Conservation (phyloP, 768 basidiomycete genomes). For the Fomitopsis serialis region DNA sequence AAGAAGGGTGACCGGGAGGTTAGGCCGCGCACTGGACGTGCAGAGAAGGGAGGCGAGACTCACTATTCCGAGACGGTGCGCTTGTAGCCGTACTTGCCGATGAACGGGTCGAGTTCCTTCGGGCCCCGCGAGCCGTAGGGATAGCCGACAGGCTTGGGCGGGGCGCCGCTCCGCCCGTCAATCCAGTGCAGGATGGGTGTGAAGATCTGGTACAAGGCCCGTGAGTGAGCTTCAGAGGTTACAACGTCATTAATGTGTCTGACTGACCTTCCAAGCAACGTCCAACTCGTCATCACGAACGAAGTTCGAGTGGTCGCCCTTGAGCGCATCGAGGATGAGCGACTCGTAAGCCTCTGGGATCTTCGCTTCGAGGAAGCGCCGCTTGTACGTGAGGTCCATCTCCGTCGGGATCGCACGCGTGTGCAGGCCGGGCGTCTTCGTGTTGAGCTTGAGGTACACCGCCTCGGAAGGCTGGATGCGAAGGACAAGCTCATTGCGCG, state of each 20-base stretch:
- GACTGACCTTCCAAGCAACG: conserved; percentile 89
- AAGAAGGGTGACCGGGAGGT: conserved; percentile 6
- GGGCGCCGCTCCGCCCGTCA: conserved; percentile 64
- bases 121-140: conserved; percentile 97
- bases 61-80: conserved; percentile 69
- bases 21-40: conserved; percentile 8
- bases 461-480: conserved; percentile 96
- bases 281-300: conserved; percentile 97
- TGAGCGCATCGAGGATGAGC: conserved; percentile 91
- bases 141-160: conserved; percentile 73
- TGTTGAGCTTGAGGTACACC: conserved; percentile 94
- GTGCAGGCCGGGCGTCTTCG: conserved; percentile 87
- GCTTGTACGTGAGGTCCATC: conserved; percentile 98
- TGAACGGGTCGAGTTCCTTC: conserved; percentile 72
- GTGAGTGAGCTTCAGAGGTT: background rate
- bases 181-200: conserved; percentile 96
- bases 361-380: conserved; percentile 82
- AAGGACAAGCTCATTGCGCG: conserved; percentile 95
- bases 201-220: conserved; percentile 61
- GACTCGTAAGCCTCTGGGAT: conserved; percentile 98
- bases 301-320: conserved; percentile 99
- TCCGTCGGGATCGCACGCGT: conserved; percentile 92
- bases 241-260: background rate
- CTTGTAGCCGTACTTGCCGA: conserved; percentile 71
- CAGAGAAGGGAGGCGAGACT: conserved; percentile 27